These are phyloP conservation scores for Ceratobasidium sp. DNA, from an alignment of 1,284 basidiomycete species.

Conservation along the genomic window DNA sequence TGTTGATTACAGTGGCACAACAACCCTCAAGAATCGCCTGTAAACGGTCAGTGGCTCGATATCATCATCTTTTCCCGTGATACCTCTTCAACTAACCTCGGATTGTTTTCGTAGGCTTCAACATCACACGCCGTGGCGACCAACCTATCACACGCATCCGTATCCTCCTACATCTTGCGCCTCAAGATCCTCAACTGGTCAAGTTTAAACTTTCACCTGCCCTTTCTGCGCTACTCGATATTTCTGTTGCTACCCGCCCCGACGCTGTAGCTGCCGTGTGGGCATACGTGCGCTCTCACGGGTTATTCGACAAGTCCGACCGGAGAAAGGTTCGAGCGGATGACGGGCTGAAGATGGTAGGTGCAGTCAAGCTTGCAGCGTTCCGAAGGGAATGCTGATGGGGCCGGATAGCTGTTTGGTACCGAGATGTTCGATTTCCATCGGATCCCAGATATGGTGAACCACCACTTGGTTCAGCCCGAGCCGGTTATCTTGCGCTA, in stretches of 20 bases:
- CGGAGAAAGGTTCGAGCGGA: constrained; percentile 83
- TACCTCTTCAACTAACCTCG: not conserved
- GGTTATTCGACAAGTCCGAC: constrained; percentile 92
- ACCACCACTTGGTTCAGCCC: constrained; percentile 81
- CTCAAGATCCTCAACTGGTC: constrained; percentile 82
- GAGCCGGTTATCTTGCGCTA: constrained; percentile 81
- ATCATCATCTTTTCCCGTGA: no score
- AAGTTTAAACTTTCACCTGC: constrained; percentile 86
- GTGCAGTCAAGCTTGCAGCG: constrained; percentile 52
- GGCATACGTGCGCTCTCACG: constrained; percentile 91
- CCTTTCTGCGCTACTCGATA: constrained; percentile 80
- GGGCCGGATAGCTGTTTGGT: constrained; percentile 70
- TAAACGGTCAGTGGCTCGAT: constrained; percentile 19
- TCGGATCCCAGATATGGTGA: constrained; percentile 87
- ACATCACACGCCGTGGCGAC: constrained; percentile 86
- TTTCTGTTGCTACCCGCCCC: constrained; percentile 88
- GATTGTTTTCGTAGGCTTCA: constrained; percentile 72
- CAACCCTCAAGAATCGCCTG: constrained; percentile 70
- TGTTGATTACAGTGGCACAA: constrained; percentile 75
- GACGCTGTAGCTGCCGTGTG: constrained; percentile 89
- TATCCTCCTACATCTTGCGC: constrained; percentile 77
- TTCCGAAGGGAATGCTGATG: not conserved
- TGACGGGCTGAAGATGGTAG: constrained; percentile 74
- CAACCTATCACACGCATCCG: constrained; percentile 76
- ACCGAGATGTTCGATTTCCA: constrained; percentile 79